Percentiles rank a stretch among this genome's conserved stretches.
phyloP scores from a whole-genome alignment of 345 rosid species.

The Moricandia moricandioides region DNA sequence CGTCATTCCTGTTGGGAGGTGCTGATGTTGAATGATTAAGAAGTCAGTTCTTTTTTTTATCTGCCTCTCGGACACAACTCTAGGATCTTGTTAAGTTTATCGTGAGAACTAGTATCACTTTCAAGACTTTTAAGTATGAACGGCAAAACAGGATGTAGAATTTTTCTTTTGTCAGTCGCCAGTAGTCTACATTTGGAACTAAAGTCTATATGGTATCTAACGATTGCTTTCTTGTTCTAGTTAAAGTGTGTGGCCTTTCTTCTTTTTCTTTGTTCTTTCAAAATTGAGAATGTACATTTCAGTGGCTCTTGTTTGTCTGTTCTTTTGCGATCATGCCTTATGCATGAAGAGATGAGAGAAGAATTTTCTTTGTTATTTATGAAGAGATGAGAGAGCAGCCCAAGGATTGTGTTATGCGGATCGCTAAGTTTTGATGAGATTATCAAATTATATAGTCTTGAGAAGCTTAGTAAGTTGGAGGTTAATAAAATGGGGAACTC shows the following conservation, averaged over 20 bases:
- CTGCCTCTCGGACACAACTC: background rate
- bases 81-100: slow-evolving; percentile 13
- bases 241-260: too few species aligned
- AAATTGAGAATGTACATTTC: too few species aligned
- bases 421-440: slow-evolving; percentile 40
- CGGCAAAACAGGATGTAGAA: background rate
- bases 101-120: background rate
- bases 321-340: too few species aligned
- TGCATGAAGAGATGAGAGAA: too few species aligned
- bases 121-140: background rate
- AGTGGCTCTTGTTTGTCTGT: too few species aligned
- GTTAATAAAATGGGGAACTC: slow-evolving; percentile 45
- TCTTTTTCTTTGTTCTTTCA: too few species aligned
- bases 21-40: slow-evolving; percentile 47
- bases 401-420: slow-evolving; percentile 16
- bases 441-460: slow-evolving; percentile 48
- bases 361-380: slow-evolving; percentile 45
- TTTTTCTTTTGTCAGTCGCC: background rate
- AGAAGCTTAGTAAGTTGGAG: slow-evolving; percentile 45
- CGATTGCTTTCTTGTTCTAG: too few species aligned
- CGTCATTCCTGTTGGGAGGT: slow-evolving; percentile 48
- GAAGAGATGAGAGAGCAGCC: slow-evolving; percentile 42
- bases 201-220: too few species aligned
- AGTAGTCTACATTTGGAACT: background rate
- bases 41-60: background rate